Conservation (phyloP, 1,284 basidiomycete species). For the Lignosus rhinocerotis region DNA sequence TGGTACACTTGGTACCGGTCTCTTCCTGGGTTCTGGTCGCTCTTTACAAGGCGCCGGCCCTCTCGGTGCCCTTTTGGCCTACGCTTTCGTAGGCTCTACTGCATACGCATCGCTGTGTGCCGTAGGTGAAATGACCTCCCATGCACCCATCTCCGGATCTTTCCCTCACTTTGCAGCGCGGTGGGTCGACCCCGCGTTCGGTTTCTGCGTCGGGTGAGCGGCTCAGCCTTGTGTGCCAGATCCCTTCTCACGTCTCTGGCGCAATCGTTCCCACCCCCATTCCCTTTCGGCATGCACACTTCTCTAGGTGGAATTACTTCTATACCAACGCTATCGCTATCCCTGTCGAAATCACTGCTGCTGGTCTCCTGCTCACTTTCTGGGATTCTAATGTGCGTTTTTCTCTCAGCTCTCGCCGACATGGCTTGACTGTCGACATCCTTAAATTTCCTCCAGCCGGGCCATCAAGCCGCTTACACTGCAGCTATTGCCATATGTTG, state of each 20-base stretch:
- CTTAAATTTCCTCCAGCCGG: conserved; percentile 34
- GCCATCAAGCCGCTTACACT: conserved; percentile 63
- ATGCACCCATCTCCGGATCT: conserved; percentile 73
- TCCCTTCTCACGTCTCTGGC: neutral
- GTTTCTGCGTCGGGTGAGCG: conserved; percentile 54
- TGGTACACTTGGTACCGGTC: conserved; percentile 75
- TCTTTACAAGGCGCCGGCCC: conserved; percentile 58
- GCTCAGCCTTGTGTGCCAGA: neutral
- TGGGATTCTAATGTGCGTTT: conserved; percentile 66
- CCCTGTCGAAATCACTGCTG: conserved; percentile 78
- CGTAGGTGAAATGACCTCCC: conserved; percentile 71
- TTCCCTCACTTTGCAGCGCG: conserved; percentile 72
- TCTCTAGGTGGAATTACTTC: conserved; percentile 43
- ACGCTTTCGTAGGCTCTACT: conserved; percentile 59
- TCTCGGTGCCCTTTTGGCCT: conserved; percentile 62
- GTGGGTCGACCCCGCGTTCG: conserved; percentile 76
- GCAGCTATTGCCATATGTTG: conserved; percentile 60
- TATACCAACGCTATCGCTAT: conserved; percentile 60
- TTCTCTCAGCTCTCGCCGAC: neutral
- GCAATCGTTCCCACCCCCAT: neutral
- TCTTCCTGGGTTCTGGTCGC: conserved; percentile 80
- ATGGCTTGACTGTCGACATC: neutral
- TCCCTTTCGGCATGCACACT: neutral
- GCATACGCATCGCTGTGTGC: conserved; percentile 67
- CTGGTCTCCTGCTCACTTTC: conserved; percentile 72